Conservation (phyloP, 495 filamentous ascomycete species). For the Hypoxylon lenormandii region DNA sequence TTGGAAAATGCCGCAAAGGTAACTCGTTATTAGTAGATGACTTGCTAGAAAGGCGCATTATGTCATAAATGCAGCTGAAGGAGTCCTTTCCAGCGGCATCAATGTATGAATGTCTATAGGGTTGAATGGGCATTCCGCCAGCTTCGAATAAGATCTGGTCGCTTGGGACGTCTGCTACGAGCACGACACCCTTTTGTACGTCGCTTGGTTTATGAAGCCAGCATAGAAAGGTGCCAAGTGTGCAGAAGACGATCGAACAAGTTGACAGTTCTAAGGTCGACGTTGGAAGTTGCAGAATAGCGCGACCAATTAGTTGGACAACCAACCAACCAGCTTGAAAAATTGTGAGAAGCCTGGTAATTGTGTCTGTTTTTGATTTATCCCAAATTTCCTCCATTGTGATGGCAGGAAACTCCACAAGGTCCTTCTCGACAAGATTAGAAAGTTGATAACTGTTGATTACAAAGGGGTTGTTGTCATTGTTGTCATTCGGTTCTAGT, state of each 20-base stretch:
- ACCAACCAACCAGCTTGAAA: neutral
- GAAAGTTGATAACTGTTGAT: neutral
- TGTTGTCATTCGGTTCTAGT: constrained; percentile 27
- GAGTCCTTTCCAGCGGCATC: no score
- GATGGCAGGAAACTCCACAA: constrained; percentile 15
- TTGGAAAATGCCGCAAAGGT: no score
- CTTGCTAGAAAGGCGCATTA: no score
- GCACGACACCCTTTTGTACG: neutral
- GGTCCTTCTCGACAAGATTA: neutral
- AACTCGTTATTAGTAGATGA: no score
- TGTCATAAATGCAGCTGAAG: no score
- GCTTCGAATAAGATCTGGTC: neutral
- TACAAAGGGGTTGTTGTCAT: constrained; percentile 46
- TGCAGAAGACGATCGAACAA: neutral
- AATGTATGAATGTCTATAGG: neutral
- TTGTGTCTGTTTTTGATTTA: constrained; percentile 51
- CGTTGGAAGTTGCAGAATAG: neutral
- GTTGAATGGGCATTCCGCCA: neutral
- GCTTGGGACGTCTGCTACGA: no score
- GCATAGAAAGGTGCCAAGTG: neutral
- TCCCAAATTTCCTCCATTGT: constrained; percentile 49
- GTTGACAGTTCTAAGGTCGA: neutral
- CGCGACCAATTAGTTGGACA: neutral
- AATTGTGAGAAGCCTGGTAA: constrained; percentile 27
- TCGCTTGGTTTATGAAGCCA: neutral